Base-by-base conservation (phyloP, 768 basidiomycete genomes). In the Naganishia randhawae region DNA sequence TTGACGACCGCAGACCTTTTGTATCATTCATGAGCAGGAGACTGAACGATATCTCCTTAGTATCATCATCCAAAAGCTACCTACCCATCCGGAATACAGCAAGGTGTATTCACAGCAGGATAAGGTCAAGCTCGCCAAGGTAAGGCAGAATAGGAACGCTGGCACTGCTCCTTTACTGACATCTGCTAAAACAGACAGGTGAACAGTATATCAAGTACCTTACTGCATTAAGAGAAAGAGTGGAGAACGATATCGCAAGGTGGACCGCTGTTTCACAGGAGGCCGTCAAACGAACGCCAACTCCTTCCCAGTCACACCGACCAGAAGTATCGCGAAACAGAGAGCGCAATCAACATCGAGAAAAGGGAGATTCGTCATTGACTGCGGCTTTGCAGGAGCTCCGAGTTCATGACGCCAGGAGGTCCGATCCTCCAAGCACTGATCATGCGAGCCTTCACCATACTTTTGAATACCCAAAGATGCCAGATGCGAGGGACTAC, bases 61-160 rank as follows among this genome's bases (percentile, higher is more conserved):
- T 39, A 55, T 57, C 41, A 55, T 57, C 39, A 55, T 57, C n/a
- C 33, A 33, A 33, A 53, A 25, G 31, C 22, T 69, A 29, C 69
- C 69, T 19, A 45, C 52, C 1, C 69, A 69, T 51, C 69, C 69
- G 7, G 69, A 69, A 19, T 69, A 55, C 32, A 41, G 31, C 29
- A 51, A 25, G 35, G 17, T 37, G 4, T 45, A 51, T 57, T 45
- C 22, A 9, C 16, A 51, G 14, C 39, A 37, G 66, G 54, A 42
- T 14, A 57, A 41, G 39, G 53, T 31, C 33, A 48, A 45, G 16
- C 41, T 32, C 1, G 27, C 29, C 45, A 31, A 41, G 66, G 51
- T 48, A 13, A n/a, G 11, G 32, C 41, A 16, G 1, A 11, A 7
- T 8, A 22, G 29, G 22, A 16, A 10, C 7, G 19, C 31, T 9